Conservation (phyloP, 768 basidiomycete genomes). For the Calocera cornea region DNA sequence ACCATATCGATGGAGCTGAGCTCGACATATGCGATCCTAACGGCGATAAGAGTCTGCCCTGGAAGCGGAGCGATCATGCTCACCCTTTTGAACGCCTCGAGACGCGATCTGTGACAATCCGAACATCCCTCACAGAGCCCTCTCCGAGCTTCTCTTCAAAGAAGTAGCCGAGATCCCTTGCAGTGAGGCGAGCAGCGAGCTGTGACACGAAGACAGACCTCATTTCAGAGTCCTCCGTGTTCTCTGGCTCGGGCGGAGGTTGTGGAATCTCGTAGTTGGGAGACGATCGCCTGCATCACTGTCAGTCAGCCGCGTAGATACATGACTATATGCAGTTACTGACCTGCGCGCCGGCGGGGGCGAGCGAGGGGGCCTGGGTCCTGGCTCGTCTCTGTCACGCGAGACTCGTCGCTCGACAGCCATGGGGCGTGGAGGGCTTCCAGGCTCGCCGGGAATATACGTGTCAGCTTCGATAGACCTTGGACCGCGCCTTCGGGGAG, state of each 20-base stretch:
- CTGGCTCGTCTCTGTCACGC: background rate
- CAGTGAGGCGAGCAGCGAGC: slow-evolving; percentile 90
- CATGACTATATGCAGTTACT: slow-evolving; percentile 38
- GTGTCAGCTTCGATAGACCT: slow-evolving; percentile 13
- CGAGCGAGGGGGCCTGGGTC: slow-evolving; percentile 22
- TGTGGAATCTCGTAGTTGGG: slow-evolving; percentile 51
- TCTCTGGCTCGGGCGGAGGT: slow-evolving; percentile 46
- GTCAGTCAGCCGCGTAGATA: too few relatives aligned
- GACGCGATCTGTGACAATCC: slow-evolving; percentile 89
- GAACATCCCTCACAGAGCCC: slow-evolving; percentile 84
- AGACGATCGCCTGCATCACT: slow-evolving; percentile 43
- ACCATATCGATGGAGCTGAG: slow-evolving; percentile 83
- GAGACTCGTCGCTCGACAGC: slow-evolving; percentile 7
- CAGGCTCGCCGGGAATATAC: slow-evolving; percentile 24
- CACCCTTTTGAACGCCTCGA: slow-evolving; percentile 98
- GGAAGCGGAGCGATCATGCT: slow-evolving; percentile 17
- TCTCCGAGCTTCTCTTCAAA: slow-evolving; percentile 95
- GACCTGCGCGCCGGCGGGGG: slow-evolving; percentile 29
- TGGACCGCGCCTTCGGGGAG: background rate
- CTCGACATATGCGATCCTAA: slow-evolving; percentile 95
- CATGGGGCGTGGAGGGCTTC: slow-evolving; percentile 20
- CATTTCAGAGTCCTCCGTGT: slow-evolving; percentile 79
- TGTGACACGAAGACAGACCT: slow-evolving; percentile 98
- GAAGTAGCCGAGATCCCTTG: slow-evolving; percentile 94
- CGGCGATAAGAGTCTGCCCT: background rate